A percentile compares a stretch with the other conserved stretches of the same genome.
Conservation (phyloP, 1,284 basidiomycete species). For the Neonothopanus nambi region DNA sequence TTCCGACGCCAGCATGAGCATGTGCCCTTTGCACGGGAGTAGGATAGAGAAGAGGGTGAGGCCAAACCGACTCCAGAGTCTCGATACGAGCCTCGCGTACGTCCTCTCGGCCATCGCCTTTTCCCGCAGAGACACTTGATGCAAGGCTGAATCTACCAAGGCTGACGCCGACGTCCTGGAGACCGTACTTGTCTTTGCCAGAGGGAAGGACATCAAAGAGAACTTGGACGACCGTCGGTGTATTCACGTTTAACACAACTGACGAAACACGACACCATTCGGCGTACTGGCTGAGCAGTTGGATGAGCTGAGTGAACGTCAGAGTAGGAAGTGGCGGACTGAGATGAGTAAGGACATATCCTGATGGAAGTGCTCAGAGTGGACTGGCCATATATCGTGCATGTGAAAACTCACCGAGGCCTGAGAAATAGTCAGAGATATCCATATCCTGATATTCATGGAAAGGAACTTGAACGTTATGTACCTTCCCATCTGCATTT, state of each 20-base stretch:
- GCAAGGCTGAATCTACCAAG: conserved; percentile 16
- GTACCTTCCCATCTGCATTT: background rate
- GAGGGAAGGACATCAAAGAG: conserved; percentile 7
- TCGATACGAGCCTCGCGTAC: conserved; percentile 15
- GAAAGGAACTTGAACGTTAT: conserved; percentile 13
- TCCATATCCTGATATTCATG: conserved; percentile 13
- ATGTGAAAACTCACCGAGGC: conserved; percentile 11
- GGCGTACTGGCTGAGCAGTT: conserved; percentile 15
- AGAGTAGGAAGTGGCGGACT: background rate
- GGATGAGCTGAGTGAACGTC: conserved; percentile 12
- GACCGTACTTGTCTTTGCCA: background rate
- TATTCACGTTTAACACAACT: conserved; percentile 15
- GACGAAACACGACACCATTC: conserved; percentile 20
- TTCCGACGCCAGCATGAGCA: conserved; percentile 13
- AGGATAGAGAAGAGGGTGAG: conserved; percentile 10
- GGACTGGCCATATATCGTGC: background rate
- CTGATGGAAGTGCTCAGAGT: conserved; percentile 1
- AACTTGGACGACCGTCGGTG: conserved; percentile 23
- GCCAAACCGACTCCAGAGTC: conserved; percentile 14
- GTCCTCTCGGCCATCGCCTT: conserved; percentile 17
- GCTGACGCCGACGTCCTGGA: background rate
- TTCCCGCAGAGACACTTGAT: conserved; percentile 20
- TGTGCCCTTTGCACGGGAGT: conserved; percentile 21
- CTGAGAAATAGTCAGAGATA: conserved; percentile 20
- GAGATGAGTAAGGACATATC: conserved; percentile 16